Percentiles rank a stretch among this genome's conserved stretches.
Evolutionary conservation across 2,329 filamentous ascomycete species (phyloP).

Genomic region (Ophiostoma perfectum): DNA sequence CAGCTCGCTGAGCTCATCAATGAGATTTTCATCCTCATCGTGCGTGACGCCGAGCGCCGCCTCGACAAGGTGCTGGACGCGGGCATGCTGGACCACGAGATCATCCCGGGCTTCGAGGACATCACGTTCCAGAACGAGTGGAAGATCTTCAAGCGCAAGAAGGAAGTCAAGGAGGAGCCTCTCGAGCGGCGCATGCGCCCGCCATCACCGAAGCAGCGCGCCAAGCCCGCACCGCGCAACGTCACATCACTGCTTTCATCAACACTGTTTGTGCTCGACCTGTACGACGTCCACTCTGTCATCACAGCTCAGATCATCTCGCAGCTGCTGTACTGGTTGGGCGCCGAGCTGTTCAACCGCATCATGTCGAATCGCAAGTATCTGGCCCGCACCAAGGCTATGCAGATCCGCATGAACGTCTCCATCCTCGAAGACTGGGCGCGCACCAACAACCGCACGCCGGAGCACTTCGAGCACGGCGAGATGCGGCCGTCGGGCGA

Average conservation of each 20-base stretch:
- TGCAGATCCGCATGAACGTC: conserved; percentile 99
- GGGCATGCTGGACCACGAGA: conserved; percentile 96
- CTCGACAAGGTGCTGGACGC: conserved; percentile 93
- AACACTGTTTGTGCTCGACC: conserved; percentile 90
- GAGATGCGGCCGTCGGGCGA: conserved; percentile 82
- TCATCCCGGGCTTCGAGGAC: conserved; percentile 94
- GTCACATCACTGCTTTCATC: conserved; percentile 94
- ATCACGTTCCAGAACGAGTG: conserved; percentile 97
- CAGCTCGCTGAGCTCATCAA: conserved; percentile 93
- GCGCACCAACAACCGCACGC: conserved; percentile 82
- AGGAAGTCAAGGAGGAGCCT: conserved; percentile 83
- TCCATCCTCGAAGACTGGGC: conserved; percentile 96
- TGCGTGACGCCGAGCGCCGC: conserved; percentile 87
- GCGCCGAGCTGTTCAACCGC: conserved; percentile 92
- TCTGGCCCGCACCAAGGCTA: conserved; percentile 90
- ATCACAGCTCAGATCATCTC: conserved; percentile 88
- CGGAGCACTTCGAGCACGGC: conserved; percentile 91
- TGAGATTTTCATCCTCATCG: conserved; percentile 96
- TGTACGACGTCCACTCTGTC: conserved; percentile 98
- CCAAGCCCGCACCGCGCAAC: conserved; percentile 87
- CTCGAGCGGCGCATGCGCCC: conserved; percentile 86
- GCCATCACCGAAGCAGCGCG: conserved; percentile 85
- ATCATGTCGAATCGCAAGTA: conserved; percentile 97
- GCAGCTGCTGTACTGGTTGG: conserved; percentile 92
- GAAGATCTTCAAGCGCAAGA: conserved; percentile 92